These are phyloP conservation scores for grape (Vitis vinifera) DNA, from an alignment of 164 flowering plant species.

Conservation along the genomic window DNA sequence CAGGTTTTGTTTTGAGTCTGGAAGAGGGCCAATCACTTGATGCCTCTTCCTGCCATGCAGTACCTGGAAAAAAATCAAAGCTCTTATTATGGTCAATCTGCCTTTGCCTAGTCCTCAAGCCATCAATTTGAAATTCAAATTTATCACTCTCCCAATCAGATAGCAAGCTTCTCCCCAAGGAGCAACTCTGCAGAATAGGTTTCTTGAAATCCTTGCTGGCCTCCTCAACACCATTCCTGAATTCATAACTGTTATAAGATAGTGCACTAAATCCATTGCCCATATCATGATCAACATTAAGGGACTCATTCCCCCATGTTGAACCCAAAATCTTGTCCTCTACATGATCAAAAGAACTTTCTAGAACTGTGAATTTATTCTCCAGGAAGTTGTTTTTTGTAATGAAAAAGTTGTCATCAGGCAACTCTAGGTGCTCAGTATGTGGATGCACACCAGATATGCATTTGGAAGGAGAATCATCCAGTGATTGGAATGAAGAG, in stretches of 20 bases:
- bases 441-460: slow-evolving; percentile 11
- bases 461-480: slow-evolving; percentile 19
- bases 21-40: slow-evolving; percentile 19
- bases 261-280: slow-evolving; percentile 16
- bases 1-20: slow-evolving; percentile 7
- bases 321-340: slow-evolving; percentile 17
- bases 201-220: slow-evolving; percentile 15
- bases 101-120: slow-evolving; percentile 24
- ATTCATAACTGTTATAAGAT: slow-evolving; percentile 17
- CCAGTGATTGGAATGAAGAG: slow-evolving; percentile 16
- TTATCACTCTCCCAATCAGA: slow-evolving; percentile 21
- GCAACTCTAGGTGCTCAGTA: slow-evolving; percentile 10
- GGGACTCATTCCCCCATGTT: slow-evolving; percentile 20
- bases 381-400: slow-evolving; percentile 19
- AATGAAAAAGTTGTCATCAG: slow-evolving; percentile 17
- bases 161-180: slow-evolving; percentile 24
- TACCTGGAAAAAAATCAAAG: slow-evolving; percentile 19
- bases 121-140: slow-evolving; percentile 25
- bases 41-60: slow-evolving; percentile 18
- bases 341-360: slow-evolving; percentile 14
- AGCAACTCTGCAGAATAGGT: slow-evolving; percentile 40
- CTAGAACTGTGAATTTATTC: slow-evolving; percentile 11
- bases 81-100: slow-evolving; percentile 12
- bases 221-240: slow-evolving; percentile 15
- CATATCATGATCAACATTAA: slow-evolving; percentile 16